Evolutionary conservation across 1,139 yeast species (phyloP).

Genomic region (Lodderomyces elongisporus): DNA sequence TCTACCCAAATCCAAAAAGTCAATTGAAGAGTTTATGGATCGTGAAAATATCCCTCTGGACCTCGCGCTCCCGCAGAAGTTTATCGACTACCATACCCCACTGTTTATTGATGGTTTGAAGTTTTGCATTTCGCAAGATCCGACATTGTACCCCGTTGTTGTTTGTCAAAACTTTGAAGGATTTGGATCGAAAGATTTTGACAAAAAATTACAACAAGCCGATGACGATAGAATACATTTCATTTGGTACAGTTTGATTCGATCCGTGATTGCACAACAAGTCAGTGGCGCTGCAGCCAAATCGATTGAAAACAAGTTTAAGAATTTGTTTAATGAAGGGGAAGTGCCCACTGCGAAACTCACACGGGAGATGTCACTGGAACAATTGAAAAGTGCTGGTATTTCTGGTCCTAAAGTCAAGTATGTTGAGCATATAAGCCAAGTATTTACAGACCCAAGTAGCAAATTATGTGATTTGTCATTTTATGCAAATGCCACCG

Average conservation of each 20-base stretch:
- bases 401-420: constrained; percentile 65
- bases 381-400: constrained; percentile 58
- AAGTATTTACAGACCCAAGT: constrained; percentile 43
- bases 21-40: constrained; percentile 23
- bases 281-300: constrained; percentile 81
- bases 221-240: constrained; percentile 27
- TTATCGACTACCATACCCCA: constrained; percentile 36
- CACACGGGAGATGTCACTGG: constrained; percentile 37
- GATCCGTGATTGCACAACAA: constrained; percentile 69
- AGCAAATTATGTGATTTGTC: constrained; percentile 34
- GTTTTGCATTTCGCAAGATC: constrained; percentile 39
- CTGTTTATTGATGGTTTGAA: constrained; percentile 41
- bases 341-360: constrained; percentile 50
- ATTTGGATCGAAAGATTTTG: constrained; percentile 11
- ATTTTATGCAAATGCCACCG: constrained; percentile 31
- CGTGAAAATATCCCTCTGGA: constrained; percentile 25
- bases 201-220: constrained; percentile 4
- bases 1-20: background rate
- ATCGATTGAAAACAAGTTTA: constrained; percentile 52
- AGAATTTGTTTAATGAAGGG: constrained; percentile 24
- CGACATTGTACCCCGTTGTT: constrained; percentile 33
- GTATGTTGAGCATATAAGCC: constrained; percentile 59
- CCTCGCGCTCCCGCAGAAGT: constrained; percentile 35
- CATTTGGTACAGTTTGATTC: constrained; percentile 37
- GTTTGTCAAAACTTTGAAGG: constrained; percentile 26